Evolutionary conservation across 106 monocot genomes (phyloP).

Genomic region (Ottelia alismoides): DNA sequence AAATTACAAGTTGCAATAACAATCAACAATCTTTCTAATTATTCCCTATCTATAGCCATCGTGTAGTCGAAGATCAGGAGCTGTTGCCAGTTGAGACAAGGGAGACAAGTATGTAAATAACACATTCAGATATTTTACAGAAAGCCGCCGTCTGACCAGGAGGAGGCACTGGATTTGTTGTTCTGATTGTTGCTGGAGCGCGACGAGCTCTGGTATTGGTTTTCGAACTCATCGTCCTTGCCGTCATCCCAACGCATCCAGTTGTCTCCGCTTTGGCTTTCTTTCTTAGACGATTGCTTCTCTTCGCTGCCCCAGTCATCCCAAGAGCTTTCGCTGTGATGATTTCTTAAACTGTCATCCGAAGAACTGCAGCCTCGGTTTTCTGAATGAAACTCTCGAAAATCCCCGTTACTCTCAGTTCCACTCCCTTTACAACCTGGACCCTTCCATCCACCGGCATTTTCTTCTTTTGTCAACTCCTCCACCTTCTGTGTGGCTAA

Average conservation of each 20-base stretch:
- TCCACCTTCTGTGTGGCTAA: constrained; percentile 20
- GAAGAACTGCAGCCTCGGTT: neutral
- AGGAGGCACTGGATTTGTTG: neutral
- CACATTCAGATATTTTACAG: too few relatives aligned
- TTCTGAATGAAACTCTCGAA: neutral
- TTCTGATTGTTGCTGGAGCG: neutral
- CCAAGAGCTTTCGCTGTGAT: neutral
- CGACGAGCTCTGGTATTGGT: neutral
- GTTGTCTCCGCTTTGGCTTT: neutral
- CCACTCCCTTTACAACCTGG: constrained; percentile 1
- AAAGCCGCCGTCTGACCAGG: constrained; percentile 8
- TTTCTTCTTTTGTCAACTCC: constrained; percentile 13
- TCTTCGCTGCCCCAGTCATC: constrained; percentile 1
- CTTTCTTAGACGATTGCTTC: neutral
- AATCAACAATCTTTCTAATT: too few relatives aligned
- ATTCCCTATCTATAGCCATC: too few relatives aligned
- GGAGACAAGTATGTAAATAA: too few relatives aligned
- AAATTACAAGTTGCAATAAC: too few relatives aligned
- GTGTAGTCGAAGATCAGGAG: too few relatives aligned
- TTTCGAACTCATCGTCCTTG: neutral
- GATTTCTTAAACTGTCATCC: neutral
- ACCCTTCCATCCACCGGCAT: too few relatives aligned
- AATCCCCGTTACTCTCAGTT: neutral
- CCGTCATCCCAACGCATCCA: constrained; percentile 4
- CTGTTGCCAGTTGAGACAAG: too few relatives aligned